A percentile compares a stretch with the other conserved stretches of the same genome.
These are phyloP conservation scores for Cystofilobasidium macerans DNA, from an alignment of 768 basidiomycete genomes.

Conservation along the genomic window DNA sequence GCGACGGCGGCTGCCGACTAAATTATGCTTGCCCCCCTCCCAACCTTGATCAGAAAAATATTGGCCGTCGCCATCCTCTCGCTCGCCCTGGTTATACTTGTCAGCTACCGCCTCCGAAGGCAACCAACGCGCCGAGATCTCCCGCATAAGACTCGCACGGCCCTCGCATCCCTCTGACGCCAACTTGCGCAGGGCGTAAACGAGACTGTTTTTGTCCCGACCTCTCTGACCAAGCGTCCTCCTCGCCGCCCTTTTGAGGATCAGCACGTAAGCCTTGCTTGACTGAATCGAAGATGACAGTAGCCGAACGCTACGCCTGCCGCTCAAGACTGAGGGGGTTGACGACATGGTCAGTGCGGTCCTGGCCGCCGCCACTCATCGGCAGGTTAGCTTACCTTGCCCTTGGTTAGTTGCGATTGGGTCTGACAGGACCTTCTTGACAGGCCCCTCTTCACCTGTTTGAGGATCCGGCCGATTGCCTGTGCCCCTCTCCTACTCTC, in stretches of 20 bases:
- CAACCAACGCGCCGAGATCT: background rate
- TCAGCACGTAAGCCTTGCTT: no score
- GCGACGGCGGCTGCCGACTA: conserved; percentile 3
- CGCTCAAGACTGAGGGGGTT: background rate
- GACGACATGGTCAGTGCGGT: conserved; percentile 1
- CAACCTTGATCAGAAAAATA: no score
- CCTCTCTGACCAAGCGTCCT: no score
- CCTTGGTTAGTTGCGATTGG: background rate
- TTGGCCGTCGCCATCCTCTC: background rate
- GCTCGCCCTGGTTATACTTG: background rate
- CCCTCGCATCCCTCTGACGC: background rate
- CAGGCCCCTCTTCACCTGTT: background rate
- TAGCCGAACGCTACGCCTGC: no score
- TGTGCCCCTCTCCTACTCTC: background rate
- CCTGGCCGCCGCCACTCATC: background rate
- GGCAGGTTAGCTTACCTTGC: background rate
- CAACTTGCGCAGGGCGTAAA: no score
- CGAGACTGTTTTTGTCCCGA: no score
- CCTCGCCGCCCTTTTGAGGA: no score
- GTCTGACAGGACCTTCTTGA: background rate
- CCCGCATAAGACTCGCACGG: background rate
- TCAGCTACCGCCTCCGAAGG: background rate
- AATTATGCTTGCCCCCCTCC: background rate
- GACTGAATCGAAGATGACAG: no score
- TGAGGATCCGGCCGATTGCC: background rate